These are phyloP conservation scores for Xylaria arbuscula DNA, from an alignment of 2,329 filamentous ascomycete species.

Conservation along the genomic window DNA sequence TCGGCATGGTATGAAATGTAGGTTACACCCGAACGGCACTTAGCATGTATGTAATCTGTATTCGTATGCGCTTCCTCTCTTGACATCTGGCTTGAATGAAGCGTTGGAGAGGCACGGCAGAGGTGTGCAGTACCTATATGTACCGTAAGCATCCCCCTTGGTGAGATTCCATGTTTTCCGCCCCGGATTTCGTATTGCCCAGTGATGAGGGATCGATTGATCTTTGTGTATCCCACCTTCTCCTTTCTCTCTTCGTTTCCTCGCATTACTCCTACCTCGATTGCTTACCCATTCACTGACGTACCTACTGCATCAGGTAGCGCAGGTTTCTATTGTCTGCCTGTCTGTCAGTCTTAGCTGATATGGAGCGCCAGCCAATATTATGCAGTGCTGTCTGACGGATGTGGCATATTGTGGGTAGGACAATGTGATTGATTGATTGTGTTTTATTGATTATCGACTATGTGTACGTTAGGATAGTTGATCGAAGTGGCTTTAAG, in stretches of 20 bases:
- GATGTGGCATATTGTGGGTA: neutral
- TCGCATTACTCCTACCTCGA: neutral
- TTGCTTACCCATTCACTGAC: neutral
- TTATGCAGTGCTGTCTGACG: conserved; percentile 16
- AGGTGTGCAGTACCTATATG: neutral
- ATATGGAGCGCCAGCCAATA: conserved; percentile 11
- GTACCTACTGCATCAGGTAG: neutral
- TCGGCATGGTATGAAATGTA: conserved; percentile 6
- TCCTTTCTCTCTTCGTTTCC: neutral
- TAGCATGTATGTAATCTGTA: conserved; percentile 13
- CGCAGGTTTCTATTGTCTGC: neutral
- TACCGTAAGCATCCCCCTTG: neutral
- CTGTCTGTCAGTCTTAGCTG: neutral
- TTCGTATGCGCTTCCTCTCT: conserved; percentile 3
- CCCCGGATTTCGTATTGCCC: neutral
- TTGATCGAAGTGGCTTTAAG: too few species aligned
- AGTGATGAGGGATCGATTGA: neutral
- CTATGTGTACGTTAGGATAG: too few species aligned
- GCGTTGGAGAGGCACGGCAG: neutral
- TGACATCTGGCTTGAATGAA: neutral
- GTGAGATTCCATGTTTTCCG: neutral
- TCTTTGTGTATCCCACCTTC: neutral
- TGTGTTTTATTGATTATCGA: neutral
- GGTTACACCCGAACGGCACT: conserved; percentile 25
- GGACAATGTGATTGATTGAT: neutral